Evolutionary conservation across 148 eudicot genomes (phyloP).

Genomic region (Spergularia bocconei): DNA sequence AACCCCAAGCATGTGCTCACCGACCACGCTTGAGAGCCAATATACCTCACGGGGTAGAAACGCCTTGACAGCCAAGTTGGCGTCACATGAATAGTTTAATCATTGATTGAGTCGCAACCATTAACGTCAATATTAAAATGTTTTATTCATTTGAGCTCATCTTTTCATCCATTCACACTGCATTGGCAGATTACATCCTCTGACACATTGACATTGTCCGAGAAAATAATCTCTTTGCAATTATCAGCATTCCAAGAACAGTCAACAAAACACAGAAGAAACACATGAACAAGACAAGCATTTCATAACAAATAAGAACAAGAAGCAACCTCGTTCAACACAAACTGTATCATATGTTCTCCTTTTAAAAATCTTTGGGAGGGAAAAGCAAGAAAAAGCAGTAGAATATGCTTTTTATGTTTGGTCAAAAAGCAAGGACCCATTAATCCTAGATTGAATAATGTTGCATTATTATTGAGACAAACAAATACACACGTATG

Average conservation of each 20-base stretch:
- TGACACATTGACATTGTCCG: neutral
- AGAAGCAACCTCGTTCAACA: slow-evolving; percentile 17
- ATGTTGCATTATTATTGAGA: too few relatives aligned
- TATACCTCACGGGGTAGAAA: too few relatives aligned
- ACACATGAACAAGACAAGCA: slow-evolving; percentile 9
- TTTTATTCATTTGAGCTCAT: too few relatives aligned
- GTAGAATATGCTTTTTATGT: slow-evolving; percentile 3
- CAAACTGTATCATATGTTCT: neutral
- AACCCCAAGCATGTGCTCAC: too few relatives aligned
- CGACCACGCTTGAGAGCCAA: too few relatives aligned
- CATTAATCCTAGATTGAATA: neutral
- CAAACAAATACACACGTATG: too few relatives aligned
- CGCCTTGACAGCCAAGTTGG: too few relatives aligned
- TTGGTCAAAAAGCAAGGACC: slow-evolving; percentile 12
- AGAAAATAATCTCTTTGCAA: neutral
- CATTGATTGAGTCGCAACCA: neutral
- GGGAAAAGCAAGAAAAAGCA: neutral
- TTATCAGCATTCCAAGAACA: slow-evolving; percentile 10
- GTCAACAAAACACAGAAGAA: slow-evolving; percentile 8
- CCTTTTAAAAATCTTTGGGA: neutral
- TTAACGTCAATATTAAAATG: too few relatives aligned
- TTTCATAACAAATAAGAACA: slow-evolving; percentile 14
- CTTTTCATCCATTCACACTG: too few relatives aligned
- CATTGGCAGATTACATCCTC: too few relatives aligned
- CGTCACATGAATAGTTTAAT: too few relatives aligned